Evolutionary conservation across 1,139 yeast genomes (phyloP).

Genomic region (Zygosaccharomyces pseudobailii): DNA sequence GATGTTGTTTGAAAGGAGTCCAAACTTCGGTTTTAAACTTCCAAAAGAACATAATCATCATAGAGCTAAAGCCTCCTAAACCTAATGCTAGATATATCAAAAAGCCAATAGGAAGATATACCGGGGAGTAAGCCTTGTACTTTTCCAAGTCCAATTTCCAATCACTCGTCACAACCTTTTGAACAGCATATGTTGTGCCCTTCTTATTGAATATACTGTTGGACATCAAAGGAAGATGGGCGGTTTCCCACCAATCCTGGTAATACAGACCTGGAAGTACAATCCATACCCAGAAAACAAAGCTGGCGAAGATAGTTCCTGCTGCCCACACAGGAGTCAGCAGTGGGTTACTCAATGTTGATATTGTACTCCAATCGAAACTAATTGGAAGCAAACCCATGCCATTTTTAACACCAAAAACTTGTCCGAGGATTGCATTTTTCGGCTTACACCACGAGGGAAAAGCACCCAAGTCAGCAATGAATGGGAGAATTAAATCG

Average conservation of each 20-base stretch:
- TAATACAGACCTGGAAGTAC: slow-evolving; percentile 44
- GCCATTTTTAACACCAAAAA: slow-evolving; percentile 47
- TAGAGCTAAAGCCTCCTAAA: not conserved
- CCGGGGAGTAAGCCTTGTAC: slow-evolving; percentile 52
- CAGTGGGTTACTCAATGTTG: slow-evolving; percentile 51
- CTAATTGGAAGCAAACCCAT: slow-evolving; percentile 48
- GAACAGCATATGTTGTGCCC: slow-evolving; percentile 37
- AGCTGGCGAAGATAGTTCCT: slow-evolving; percentile 42
- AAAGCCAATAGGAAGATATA: not conserved
- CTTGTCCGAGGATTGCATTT: slow-evolving; percentile 36
- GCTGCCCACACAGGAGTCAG: slow-evolving; percentile 60
- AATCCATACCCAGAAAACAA: slow-evolving; percentile 39
- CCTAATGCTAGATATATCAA: not conserved
- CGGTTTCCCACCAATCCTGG: slow-evolving; percentile 47
- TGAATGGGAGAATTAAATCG: slow-evolving; percentile 47
- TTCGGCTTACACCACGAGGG: slow-evolving; percentile 1
- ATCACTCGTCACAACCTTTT: slow-evolving; percentile 41
- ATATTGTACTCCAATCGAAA: slow-evolving; percentile 42
- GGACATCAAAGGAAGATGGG: slow-evolving; percentile 46
- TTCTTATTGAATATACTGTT: slow-evolving; percentile 37
- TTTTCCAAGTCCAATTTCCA: slow-evolving; percentile 44
- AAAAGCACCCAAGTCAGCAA: slow-evolving; percentile 39
- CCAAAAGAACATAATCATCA: not conserved
- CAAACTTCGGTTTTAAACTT: slow-evolving; percentile 35
- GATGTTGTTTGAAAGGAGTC: slow-evolving; percentile 55